Percentiles rank a stretch among this genome's conserved stretches.
phyloP scores from a whole-genome alignment of 305 asterid species.

The Solanum aculeatissimum region DNA sequence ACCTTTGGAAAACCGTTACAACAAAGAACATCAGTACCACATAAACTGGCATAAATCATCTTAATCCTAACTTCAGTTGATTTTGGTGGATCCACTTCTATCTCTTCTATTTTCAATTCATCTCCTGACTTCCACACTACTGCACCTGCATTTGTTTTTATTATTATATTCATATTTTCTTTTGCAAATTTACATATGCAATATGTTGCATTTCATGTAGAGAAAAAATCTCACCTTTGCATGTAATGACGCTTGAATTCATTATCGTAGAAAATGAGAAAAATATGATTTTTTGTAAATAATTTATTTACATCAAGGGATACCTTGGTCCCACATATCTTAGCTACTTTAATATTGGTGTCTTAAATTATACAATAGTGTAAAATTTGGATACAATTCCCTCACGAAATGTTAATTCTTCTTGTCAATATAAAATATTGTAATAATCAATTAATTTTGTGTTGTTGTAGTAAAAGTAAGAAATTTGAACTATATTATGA shows the following conservation, averaged over 20 bases:
- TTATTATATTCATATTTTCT: too few species aligned
- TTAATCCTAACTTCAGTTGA: constrained; percentile 42
- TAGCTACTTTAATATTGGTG: not conserved
- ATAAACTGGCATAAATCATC: constrained; percentile 56
- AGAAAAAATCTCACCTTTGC: not conserved
- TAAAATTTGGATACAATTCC: not conserved
- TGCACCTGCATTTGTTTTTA: constrained; percentile 30
- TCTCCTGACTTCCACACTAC: constrained; percentile 41
- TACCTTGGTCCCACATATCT: too few species aligned
- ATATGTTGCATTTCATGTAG: too few species aligned
- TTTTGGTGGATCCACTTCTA: constrained; percentile 49
- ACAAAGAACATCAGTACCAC: constrained; percentile 45
- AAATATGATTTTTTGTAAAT: too few species aligned
- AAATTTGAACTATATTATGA: too few species aligned
- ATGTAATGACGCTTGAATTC: not conserved
- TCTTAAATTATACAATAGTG: not conserved
- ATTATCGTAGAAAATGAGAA: not conserved
- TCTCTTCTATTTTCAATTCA: constrained; percentile 35
- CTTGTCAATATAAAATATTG: too few species aligned
- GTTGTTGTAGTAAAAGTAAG: too few species aligned
- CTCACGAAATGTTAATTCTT: too few species aligned
- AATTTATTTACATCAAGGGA: too few species aligned
- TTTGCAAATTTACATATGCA: too few species aligned
- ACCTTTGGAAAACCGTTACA: constrained; percentile 34
- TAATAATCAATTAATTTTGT: too few species aligned